Evolutionary conservation across 148 eudicot species (phyloP), one percentile per base, ranked within the genome.

Genomic region (Camellia sinensis): DNA sequence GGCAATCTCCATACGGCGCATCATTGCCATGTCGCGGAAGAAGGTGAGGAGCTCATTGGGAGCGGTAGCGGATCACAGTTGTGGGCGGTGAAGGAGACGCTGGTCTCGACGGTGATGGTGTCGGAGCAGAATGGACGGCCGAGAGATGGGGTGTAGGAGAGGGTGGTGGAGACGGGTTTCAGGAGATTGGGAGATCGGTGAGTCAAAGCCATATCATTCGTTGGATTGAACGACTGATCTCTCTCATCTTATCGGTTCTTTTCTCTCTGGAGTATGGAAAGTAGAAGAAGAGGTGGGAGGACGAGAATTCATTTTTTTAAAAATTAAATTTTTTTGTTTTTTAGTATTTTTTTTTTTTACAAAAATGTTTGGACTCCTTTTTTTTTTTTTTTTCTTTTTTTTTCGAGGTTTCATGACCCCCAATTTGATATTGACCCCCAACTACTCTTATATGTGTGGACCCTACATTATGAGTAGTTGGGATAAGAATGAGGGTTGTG

Each of bases 1-100:
- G 6, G 99, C 98, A 88, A 96, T 96, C 82, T 96, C 97, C 97
- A 92, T 93, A 4, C 99, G 90, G 0, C 99, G 93, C 97, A 93
- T 92, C 0, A 75, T 50, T 0, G 97, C 85, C 99, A 96, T 96
- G 75, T 79, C 86, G 14, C 79, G 84, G 88, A 89, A 96, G 91
- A 92, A 96, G 37, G 82, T 22, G 84, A 93, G 84, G 66, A 93
- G 95, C 75, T 96, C 99, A 3, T 76, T 13, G 0, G 92, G 79
- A 3, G 87, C 71, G 13, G 99, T 0, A 98, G 99, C 0, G 98
- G 91, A 2, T 92, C 94, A 85, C 90, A 80, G n/a, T 67, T 85
- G 92, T 96, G 99, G 71, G 85, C 87, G 81, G 95, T 90, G 91
- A 82, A 96, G 18, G 93, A 92, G 84, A 93, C 64, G 86, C 84